These are phyloP conservation scores for Termitomyces sp. DNA, from an alignment of 768 basidiomycete species.

Conservation along the genomic window DNA sequence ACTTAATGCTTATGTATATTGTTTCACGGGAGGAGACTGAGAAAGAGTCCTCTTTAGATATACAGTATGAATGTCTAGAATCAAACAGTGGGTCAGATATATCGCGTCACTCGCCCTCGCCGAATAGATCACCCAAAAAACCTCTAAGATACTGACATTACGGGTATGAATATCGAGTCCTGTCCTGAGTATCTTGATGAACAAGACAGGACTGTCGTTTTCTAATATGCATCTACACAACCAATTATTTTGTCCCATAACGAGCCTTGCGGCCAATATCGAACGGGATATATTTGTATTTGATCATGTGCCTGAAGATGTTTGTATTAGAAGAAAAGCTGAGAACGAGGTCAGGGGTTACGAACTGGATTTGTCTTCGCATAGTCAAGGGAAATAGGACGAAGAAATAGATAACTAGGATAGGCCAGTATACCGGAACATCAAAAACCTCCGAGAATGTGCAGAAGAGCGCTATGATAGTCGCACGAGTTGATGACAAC, in stretches of 20 bases:
- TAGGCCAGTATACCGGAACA: conserved; percentile 99
- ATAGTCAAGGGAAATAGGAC: conserved; percentile 93
- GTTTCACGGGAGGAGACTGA: too few species aligned
- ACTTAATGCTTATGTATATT: too few species aligned
- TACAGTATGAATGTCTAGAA: neutral
- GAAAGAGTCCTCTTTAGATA: neutral
- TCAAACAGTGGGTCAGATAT: neutral
- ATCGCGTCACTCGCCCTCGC: neutral
- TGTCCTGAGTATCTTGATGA: neutral
- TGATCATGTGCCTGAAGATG: conserved; percentile 86
- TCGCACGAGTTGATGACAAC: conserved; percentile 89
- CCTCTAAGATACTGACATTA: conserved; percentile 13
- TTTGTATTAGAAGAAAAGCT: conserved; percentile 3
- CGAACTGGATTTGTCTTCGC: conserved; percentile 93
- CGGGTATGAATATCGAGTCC: conserved; percentile 15
- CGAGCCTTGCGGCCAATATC: conserved; percentile 92
- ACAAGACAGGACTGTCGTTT: neutral
- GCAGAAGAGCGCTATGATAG: conserved; percentile 72
- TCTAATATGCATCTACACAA: neutral
- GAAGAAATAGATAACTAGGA: conserved; percentile 95
- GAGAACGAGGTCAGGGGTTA: conserved; percentile 10
- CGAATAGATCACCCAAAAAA: neutral
- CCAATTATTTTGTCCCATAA: conserved; percentile 49
- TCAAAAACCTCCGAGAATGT: conserved; percentile 85
- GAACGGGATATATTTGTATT: conserved; percentile 96